phyloP scores from a whole-genome alignment of 2,329 filamentous ascomycete genomes.

The Teratosphaeria gauchensis region DNA sequence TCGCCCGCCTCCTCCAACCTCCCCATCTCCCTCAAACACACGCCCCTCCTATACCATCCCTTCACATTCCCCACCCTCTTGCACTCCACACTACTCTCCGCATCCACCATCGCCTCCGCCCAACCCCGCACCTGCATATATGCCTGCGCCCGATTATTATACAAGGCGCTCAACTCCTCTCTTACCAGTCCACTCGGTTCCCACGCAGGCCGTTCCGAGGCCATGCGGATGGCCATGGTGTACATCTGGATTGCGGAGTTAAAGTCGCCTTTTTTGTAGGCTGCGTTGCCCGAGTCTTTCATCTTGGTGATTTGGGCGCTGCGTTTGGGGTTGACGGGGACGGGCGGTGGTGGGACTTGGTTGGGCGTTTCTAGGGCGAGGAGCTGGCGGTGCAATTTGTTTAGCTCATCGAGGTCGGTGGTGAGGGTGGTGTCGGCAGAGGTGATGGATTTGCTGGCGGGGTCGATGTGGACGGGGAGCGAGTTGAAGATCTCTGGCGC shows the following conservation, averaged over 20 bases:
- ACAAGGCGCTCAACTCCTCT: conserved; percentile 72
- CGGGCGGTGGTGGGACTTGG: conserved; percentile 67
- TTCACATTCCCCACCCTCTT: conserved; percentile 83
- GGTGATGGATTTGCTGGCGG: conserved; percentile 66
- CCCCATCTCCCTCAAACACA: conserved; percentile 85
- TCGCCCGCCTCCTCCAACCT: conserved; percentile 69
- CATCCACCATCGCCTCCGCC: conserved; percentile 80
- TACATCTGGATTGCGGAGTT: conserved; percentile 72
- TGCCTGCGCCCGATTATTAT: conserved; percentile 82
- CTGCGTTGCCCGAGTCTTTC: conserved; percentile 73
- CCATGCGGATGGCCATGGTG: conserved; percentile 83
- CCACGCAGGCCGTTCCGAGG: conserved; percentile 70
- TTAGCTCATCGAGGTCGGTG: conserved; percentile 57
- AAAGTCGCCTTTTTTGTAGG: conserved; percentile 69
- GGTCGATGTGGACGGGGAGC: conserved; percentile 72
- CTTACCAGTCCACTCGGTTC: conserved; percentile 74
- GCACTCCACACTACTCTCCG: conserved; percentile 77
- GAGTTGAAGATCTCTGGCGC: conserved; percentile 61
- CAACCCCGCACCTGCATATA: conserved; percentile 74
- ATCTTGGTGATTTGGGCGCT: conserved; percentile 81
- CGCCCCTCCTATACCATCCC: conserved; percentile 84
- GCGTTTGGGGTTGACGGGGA: conserved; percentile 89
- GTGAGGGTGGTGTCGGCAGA: conserved; percentile 31
- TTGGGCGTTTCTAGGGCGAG: conserved; percentile 52
- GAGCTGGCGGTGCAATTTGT: conserved; percentile 66